Evolutionary conservation across 352 stramenopile species (phyloP).

Genomic region (Hyaloperonospora arabidopsidis): DNA sequence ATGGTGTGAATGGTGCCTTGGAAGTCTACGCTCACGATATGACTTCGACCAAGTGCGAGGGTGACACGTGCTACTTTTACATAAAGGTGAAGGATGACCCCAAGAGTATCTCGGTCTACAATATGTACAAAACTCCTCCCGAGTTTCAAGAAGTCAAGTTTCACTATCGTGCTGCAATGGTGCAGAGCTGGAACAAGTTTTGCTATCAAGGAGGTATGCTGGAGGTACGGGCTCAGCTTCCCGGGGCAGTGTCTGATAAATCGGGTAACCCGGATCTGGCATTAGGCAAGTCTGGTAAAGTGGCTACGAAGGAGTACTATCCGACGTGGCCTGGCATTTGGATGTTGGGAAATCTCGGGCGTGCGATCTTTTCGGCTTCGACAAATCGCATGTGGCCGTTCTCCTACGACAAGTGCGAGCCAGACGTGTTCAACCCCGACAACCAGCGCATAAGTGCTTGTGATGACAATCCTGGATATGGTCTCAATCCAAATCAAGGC

Average conservation of each 20-base stretch:
- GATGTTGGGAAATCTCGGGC: slow-evolving; percentile 89
- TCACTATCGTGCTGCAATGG: slow-evolving; percentile 63
- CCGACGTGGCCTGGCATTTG: slow-evolving; percentile 88
- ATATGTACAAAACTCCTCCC: slow-evolving; percentile 41
- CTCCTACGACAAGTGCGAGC: slow-evolving; percentile 85
- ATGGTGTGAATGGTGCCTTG: slow-evolving; percentile 77
- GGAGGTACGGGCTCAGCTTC: slow-evolving; percentile 83
- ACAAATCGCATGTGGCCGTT: slow-evolving; percentile 92
- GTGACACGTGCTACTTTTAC: slow-evolving; percentile 43
- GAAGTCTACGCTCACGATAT: slow-evolving; percentile 89
- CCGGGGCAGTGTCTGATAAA: slow-evolving; percentile 47
- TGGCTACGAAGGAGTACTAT: slow-evolving; percentile 32
- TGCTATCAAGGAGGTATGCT: slow-evolving; percentile 89
- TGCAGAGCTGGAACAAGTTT: slow-evolving; percentile 92
- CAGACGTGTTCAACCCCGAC: slow-evolving; percentile 20
- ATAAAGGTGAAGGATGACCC: slow-evolving; percentile 34
- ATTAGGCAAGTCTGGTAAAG: slow-evolving; percentile 16
- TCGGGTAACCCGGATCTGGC: slow-evolving; percentile 39
- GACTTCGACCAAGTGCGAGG: slow-evolving; percentile 34
- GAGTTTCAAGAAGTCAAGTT: slow-evolving; percentile 25
- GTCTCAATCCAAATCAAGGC: slow-evolving; percentile 75
- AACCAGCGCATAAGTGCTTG: slow-evolving; percentile 69
- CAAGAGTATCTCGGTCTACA: slow-evolving; percentile 44
- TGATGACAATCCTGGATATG: slow-evolving; percentile 85
- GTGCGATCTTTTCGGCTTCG: slow-evolving; percentile 84